Evolutionary conservation across 495 filamentous ascomycete genomes (phyloP).

Genomic region (Tuber umbilicatum): DNA sequence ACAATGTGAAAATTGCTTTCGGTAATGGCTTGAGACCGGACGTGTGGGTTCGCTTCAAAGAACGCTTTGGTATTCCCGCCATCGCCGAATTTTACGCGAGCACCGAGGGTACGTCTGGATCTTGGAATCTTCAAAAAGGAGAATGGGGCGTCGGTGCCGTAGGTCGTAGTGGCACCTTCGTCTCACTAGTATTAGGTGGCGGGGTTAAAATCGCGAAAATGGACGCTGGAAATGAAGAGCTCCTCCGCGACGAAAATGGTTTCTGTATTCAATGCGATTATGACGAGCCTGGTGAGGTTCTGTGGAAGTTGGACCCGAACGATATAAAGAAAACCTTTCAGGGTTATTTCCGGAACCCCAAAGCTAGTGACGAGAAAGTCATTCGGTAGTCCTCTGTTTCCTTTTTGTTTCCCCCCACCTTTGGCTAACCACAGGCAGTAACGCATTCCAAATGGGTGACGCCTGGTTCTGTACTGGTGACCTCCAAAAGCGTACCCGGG

Average conservation of each 20-base stretch:
- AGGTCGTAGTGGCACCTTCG: constrained; percentile 65
- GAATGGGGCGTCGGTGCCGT: constrained; percentile 72
- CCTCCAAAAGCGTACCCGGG: constrained; percentile 61
- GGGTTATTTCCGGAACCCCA: constrained; percentile 74
- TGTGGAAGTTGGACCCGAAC: constrained; percentile 62
- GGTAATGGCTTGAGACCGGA: constrained; percentile 92
- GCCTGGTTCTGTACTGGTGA: constrained; percentile 84
- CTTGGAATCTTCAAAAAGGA: constrained; percentile 72
- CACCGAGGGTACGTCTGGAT: constrained; percentile 68
- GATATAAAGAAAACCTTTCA: constrained; percentile 66
- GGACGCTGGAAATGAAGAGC: constrained; percentile 64
- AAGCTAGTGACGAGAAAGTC: constrained; percentile 71
- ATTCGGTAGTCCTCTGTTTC: constrained; percentile 45
- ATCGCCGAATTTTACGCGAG: constrained; percentile 87
- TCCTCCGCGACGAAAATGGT: constrained; percentile 61
- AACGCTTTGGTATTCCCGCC: constrained; percentile 73
- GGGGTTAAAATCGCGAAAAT: constrained; percentile 59
- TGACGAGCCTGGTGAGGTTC: constrained; percentile 71
- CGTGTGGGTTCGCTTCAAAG: constrained; percentile 80
- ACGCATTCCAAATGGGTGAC: constrained; percentile 76
- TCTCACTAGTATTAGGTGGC: constrained; percentile 50
- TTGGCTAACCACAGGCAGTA: constrained; percentile 17
- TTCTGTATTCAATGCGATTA: constrained; percentile 57
- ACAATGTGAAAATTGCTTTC: constrained; percentile 72
- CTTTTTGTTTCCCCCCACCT: background rate